Evolutionary conservation across 2,329 filamentous ascomycete species (phyloP), one percentile per base, ranked within the genome.

Genomic region (Chalara sp.): DNA sequence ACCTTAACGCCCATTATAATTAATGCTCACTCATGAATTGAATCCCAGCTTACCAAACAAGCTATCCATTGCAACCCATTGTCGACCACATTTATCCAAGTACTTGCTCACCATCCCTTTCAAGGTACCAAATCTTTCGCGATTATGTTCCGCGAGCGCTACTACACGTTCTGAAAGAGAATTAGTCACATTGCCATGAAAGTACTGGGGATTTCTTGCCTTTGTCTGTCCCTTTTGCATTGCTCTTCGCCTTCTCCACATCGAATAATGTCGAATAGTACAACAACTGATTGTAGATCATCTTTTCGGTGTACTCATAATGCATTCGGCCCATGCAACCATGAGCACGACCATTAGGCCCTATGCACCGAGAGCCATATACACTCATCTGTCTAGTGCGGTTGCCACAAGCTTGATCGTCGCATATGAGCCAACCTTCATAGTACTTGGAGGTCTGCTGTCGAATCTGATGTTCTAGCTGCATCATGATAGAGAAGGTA

Each of bases 11-110:
- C 53, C 32, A 42, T 49, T n/a, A 49, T 49, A 44, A 50, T 32
- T 11, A 33, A 52, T 47, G 30, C 37, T 47, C 33, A 46, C 47
- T 58, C 46, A 60, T 52, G 51, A 54, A 40, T 51, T 57, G 63
- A 82, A 80, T 7, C 81, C 81, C 40, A 85, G 62, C 67, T 83
- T 84, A 29, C 80, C 78, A 75, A 96, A 96, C 56, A 96, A 70
- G 58, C 76, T 84, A 68, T 93, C 89, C 91, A 96, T 96, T 59
- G 89, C 86, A 48, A 96, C 91, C 89, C 89, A 96, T 68, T 90
- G 87, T 60, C 89, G 76, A 30, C 91, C 91, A 68, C 90, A 95
- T 72, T 92, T 93, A 63, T 89, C 89, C 60, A 96, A 70, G 70
- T 95, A 95, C 63, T 74, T 81, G 57, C 92, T 89, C 5, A 96